Conservation (phyloP, 805 yeast genomes). For the Spathaspora gorwiae region DNA sequence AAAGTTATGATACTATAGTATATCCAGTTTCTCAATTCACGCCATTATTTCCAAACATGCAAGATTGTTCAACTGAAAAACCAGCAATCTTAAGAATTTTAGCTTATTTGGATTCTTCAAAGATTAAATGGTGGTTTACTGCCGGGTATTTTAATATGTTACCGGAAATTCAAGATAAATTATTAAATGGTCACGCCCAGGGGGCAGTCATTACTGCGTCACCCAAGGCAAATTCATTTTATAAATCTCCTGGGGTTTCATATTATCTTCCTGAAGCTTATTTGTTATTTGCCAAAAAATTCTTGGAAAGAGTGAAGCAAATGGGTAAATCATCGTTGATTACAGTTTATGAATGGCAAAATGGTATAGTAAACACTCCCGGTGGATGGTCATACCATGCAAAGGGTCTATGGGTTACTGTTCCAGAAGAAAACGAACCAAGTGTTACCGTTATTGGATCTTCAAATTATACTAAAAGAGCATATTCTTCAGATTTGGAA, state of each 20-base stretch:
- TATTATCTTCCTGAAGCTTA: constrained; percentile 84
- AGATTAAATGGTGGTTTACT: constrained; percentile 77
- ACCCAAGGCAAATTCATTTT: constrained; percentile 92
- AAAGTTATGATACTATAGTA: constrained; percentile 55
- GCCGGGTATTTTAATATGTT: constrained; percentile 96
- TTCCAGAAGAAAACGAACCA: constrained; percentile 56
- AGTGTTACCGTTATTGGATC: constrained; percentile 82
- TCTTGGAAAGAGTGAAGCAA: constrained; percentile 49
- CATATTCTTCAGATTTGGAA: constrained; percentile 84
- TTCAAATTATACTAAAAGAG: constrained; percentile 87
- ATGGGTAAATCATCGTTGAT: constrained; percentile 44
- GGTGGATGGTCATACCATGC: constrained; percentile 98
- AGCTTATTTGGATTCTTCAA: constrained; percentile 50
- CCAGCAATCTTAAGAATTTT: constrained; percentile 61
- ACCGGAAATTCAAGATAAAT: constrained; percentile 58
- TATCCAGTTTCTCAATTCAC: constrained; percentile 91
- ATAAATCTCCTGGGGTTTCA: constrained; percentile 76
- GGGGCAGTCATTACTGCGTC: constrained; percentile 87
- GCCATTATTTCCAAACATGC: constrained; percentile 63
- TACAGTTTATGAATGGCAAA: constrained; percentile 75
- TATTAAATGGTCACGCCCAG: constrained; percentile 53
- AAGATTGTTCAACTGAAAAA: constrained; percentile 71
- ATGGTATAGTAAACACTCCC: constrained; percentile 74
- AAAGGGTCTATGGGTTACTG: constrained; percentile 83
- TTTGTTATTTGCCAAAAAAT: constrained; percentile 65